Percentiles rank a stretch among this genome's conserved stretches.
phyloP scores from a whole-genome alignment of 352 stramenopile species.

The Phytophthora idaei region DNA sequence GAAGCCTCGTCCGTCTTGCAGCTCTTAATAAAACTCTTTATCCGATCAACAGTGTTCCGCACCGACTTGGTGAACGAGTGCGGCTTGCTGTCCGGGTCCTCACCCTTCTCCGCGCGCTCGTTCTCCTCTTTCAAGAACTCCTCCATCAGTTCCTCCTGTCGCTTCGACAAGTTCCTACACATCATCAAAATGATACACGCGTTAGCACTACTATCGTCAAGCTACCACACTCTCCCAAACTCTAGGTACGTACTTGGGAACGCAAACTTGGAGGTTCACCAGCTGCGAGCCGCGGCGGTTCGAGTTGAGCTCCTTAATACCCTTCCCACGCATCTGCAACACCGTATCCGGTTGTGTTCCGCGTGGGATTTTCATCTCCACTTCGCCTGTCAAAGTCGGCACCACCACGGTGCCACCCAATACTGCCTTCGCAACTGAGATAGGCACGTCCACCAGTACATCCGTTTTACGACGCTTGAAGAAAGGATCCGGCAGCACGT shows the following conservation, averaged over 20 bases:
- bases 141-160: slow-evolving; percentile 96
- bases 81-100: slow-evolving; percentile 78
- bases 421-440: slow-evolving; percentile 93
- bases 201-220: background rate
- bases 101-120: slow-evolving; percentile 64
- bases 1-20: slow-evolving; percentile 44
- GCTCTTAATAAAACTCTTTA: slow-evolving; percentile 90
- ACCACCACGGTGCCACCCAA: slow-evolving; percentile 95
- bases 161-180: slow-evolving; percentile 84
- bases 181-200: slow-evolving; percentile 14
- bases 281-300: slow-evolving; percentile 95
- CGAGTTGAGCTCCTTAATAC: slow-evolving; percentile 95
- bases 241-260: slow-evolving; percentile 87
- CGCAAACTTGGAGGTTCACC: slow-evolving; percentile 96
- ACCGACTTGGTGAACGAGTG: slow-evolving; percentile 84
- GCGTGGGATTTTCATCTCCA: slow-evolving; percentile 96
- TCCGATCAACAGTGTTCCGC: slow-evolving; percentile 83
- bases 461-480: slow-evolving; percentile 96
- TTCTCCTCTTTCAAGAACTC: slow-evolving; percentile 94
- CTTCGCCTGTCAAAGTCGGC: slow-evolving; percentile 96
- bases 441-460: slow-evolving; percentile 94
- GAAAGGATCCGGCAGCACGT: slow-evolving; percentile 94
- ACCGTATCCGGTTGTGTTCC: slow-evolving; percentile 96
- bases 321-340: slow-evolving; percentile 96
- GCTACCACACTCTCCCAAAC: background rate